Evolutionary conservation across 1,139 yeast genomes (phyloP).

Genomic region (Geotrichum carabidarum): DNA sequence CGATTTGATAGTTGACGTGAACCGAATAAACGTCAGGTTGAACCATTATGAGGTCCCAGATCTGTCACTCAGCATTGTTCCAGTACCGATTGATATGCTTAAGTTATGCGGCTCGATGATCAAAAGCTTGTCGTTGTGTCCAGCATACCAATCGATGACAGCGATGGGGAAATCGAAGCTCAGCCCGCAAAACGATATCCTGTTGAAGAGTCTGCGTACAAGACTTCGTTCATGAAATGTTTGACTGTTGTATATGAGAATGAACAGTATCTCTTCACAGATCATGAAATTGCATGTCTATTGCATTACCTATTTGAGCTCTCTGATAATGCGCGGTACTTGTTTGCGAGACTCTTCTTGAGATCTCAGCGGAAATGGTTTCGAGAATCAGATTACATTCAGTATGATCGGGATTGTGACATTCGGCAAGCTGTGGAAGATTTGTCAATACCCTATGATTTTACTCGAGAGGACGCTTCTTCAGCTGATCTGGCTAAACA

Average conservation of each 20-base stretch:
- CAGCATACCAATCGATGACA: too few relatives aligned
- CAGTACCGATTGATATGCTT: background rate
- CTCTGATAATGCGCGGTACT: slow-evolving; percentile 11
- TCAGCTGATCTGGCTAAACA: background rate
- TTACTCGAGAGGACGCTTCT: slow-evolving; percentile 3
- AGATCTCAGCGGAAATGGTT: slow-evolving; percentile 16
- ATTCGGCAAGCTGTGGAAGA: slow-evolving; percentile 8
- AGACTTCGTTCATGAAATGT: slow-evolving; percentile 8
- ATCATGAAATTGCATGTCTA: slow-evolving; percentile 15
- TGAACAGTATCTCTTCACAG: slow-evolving; percentile 8
- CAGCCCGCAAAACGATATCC: slow-evolving; percentile 8
- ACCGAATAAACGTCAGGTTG: background rate
- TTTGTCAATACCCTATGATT: slow-evolving; percentile 5
- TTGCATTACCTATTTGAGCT: slow-evolving; percentile 7
- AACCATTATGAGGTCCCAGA: background rate
- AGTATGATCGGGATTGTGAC: slow-evolving; percentile 16
- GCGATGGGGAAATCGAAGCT: too few relatives aligned
- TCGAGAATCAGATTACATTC: slow-evolving; percentile 10
- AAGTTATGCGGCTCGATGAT: background rate
- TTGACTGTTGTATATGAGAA: slow-evolving; percentile 8
- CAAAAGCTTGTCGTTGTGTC: background rate
- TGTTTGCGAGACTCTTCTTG: slow-evolving; percentile 16
- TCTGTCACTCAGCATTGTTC: background rate
- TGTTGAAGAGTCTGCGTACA: slow-evolving; percentile 16
- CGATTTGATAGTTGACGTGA: too few relatives aligned